Base-by-base conservation (phyloP, 2,329 filamentous ascomycete genomes). In the Paracamarosporium sp. region DNA sequence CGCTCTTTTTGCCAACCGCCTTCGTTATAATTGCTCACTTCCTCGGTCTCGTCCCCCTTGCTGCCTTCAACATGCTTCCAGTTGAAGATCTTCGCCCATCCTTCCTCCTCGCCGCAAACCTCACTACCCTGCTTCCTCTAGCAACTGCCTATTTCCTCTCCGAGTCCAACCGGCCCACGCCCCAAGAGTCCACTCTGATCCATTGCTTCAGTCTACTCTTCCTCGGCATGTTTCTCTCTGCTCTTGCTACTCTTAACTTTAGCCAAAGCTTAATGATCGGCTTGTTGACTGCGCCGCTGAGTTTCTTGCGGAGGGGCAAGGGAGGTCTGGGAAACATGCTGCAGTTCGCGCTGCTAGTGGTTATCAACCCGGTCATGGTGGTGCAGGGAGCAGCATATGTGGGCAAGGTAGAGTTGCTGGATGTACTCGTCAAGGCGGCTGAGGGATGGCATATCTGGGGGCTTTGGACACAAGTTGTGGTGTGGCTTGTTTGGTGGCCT, bases 401-500 rank as follows among this genome's bases (percentile, higher is more conserved):
- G 28, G 61, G 63, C 2, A 69, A 67, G 2, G 59, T 59, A 72
- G 78, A 83, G 82, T 62, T 80, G 62, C 57, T 80, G 35, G 71
- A 85, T 2, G 82, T 95, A 2, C 77, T 97, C 50, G 83, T 83
- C 27, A 84, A 90, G 72, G 91, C 92, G 1, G 91, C 90, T 5
- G 93, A 95, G 73, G 93, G 91, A 0, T 97, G 93, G 93, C 86
- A 92, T 70, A 88, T 97, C 12, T 93, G 90, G 86, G 92, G 92
- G 1, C 87, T 95, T 84, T 96, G 93, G 81, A 96, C 93, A 1
- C 89, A 91, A 58, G 87, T 97, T 17, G 87, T 96, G 11, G 85
- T 97, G n/a, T 97, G 93, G 91, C 90, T 92, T 73, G 88, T 97
- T 41, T 97, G 93, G 93, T 95, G 92, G 90, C 93, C 93, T 0